A percentile compares a stretch with the other conserved stretches of the same genome.
These are phyloP conservation scores for Zizania latifolia DNA, from an alignment of 176 grass and related monocot species.

Conservation along the genomic window DNA sequence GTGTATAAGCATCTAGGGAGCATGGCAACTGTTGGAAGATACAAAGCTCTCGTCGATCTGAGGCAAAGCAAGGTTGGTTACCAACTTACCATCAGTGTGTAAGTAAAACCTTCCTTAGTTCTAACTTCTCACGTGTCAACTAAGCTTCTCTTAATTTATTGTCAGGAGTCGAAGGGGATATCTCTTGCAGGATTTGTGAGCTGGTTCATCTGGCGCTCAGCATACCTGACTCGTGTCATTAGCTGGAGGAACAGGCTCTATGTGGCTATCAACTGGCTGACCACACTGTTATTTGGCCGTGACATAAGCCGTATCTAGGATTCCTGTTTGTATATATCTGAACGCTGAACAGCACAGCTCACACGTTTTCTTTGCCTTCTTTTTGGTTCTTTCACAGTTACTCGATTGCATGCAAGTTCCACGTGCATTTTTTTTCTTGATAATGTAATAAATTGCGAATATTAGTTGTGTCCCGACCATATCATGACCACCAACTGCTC, in stretches of 20 bases:
- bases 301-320: constrained; percentile 83
- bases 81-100: constrained; percentile 7
- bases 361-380: neutral
- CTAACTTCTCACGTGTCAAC: neutral
- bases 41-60: constrained; percentile 92
- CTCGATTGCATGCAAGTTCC: neutral
- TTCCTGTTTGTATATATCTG: neutral
- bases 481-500: no score
- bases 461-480: no score
- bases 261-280: constrained; percentile 93
- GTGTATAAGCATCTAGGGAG: constrained; percentile 91
- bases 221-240: constrained; percentile 82
- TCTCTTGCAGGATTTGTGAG: constrained; percentile 90
- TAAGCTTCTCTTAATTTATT: neutral
- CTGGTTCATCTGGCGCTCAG: constrained; percentile 90
- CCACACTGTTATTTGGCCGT: constrained; percentile 79
- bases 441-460: no score
- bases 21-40: constrained; percentile 90
- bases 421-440: neutral
- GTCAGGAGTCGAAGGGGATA: constrained; percentile 75
- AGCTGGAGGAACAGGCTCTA: constrained; percentile 98
- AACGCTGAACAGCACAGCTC: neutral
- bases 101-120: neutral
- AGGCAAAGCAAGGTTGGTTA: constrained; percentile 75
- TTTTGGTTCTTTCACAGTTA: neutral